Evolutionary conservation across 2,329 filamentous ascomycete genomes (phyloP).

Genomic region (Penicillium vulpinum): DNA sequence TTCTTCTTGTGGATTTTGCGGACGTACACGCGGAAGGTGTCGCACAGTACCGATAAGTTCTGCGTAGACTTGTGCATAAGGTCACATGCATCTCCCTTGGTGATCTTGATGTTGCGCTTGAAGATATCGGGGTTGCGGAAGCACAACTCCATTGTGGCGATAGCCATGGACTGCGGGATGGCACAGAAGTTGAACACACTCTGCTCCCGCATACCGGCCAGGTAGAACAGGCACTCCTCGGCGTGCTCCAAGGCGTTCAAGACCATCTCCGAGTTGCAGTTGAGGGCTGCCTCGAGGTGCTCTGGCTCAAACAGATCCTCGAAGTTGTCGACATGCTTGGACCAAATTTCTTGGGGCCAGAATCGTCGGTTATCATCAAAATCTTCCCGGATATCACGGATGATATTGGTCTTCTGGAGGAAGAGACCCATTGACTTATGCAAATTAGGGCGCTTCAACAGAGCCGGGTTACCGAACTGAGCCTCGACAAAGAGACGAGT

Average conservation of each 20-base stretch:
- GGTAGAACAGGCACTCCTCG: conserved; percentile 96
- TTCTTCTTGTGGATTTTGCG: conserved; percentile 90
- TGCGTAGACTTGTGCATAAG: conserved; percentile 93
- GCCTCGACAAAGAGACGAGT: conserved; percentile 88
- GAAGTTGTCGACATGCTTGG: conserved; percentile 86
- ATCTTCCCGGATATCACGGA: conserved; percentile 91
- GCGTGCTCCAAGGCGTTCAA: conserved; percentile 81
- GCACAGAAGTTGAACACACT: conserved; percentile 99
- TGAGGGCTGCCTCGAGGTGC: conserved; percentile 73
- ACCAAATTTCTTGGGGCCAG: conserved; percentile 97
- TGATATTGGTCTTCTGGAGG: conserved; percentile 98
- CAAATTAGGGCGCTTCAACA: conserved; percentile 75
- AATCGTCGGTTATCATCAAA: conserved; percentile 83
- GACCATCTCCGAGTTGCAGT: conserved; percentile 92
- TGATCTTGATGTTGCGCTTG: conserved; percentile 89
- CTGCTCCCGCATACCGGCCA: conserved; percentile 91
- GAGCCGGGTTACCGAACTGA: conserved; percentile 79
- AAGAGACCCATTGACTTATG: conserved; percentile 97
- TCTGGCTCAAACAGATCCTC: conserved; percentile 85
- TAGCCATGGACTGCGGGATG: conserved; percentile 96
- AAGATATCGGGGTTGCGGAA: conserved; percentile 91
- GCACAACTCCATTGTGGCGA: conserved; percentile 86
- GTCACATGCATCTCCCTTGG: conserved; percentile 87
- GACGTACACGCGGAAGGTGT: conserved; percentile 75
- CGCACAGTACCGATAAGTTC: conserved; percentile 77